Percentiles rank a stretch among this genome's conserved stretches.
Conservation (phyloP, 164 flowering plant species). For the Nymphaea colorata region DNA sequence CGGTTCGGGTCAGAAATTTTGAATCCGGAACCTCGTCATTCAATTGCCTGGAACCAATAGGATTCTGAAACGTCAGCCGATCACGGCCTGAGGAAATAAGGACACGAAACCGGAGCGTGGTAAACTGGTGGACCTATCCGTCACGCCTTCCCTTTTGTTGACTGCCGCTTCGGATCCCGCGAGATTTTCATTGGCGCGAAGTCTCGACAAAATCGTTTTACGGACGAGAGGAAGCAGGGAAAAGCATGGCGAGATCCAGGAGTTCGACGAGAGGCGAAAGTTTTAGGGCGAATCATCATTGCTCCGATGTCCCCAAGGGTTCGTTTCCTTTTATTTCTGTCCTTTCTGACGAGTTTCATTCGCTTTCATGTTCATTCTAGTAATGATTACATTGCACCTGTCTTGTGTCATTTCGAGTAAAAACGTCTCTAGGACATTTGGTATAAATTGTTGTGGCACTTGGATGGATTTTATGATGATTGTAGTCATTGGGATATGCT, state of each 20-base stretch:
- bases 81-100: too few relatives aligned
- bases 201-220: neutral
- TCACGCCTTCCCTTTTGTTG: neutral
- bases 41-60: too few relatives aligned
- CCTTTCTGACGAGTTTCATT: neutral
- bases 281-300: neutral
- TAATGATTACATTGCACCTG: neutral
- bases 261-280: neutral
- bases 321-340: neutral
- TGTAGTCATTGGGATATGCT: too few relatives aligned
- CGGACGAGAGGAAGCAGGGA: neutral
- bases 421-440: too few relatives aligned
- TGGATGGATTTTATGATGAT: too few relatives aligned
- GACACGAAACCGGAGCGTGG: too few relatives aligned
- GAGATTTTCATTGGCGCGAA: neutral
- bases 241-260: neutral
- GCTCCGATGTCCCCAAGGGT: neutral
- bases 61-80: too few relatives aligned
- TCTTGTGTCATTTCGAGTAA: neutral
- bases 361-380: neutral
- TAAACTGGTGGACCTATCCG: neutral
- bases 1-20: too few relatives aligned
- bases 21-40: too few relatives aligned
- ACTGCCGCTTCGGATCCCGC: neutral
- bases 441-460: too few relatives aligned